These are phyloP conservation scores for Euclidium syriacum DNA, from an alignment of 345 rosid genomes.

Conservation along the genomic window DNA sequence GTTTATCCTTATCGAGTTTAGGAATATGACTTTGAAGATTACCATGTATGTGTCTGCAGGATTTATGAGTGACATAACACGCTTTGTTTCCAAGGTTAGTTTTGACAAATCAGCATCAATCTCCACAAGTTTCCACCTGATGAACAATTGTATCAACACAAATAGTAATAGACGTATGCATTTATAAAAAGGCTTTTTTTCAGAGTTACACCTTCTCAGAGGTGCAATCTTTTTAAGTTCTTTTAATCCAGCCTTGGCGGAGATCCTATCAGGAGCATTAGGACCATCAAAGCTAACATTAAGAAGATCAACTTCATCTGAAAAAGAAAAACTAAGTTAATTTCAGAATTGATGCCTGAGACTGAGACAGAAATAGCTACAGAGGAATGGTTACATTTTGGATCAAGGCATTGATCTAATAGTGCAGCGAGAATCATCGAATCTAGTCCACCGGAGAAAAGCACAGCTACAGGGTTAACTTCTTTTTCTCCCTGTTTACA, in stretches of 20 bases:
- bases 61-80: conserved; percentile 71
- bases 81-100: conserved; percentile 61
- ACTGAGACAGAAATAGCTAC: background rate
- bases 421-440: conserved; percentile 94
- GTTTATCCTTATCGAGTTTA: background rate
- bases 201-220: conserved; percentile 49
- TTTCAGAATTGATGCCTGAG: background rate
- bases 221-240: conserved; percentile 76
- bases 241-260: conserved; percentile 64
- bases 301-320: conserved; percentile 88
- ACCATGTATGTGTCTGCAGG: conserved; percentile 96
- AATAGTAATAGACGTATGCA: background rate
- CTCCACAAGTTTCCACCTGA: conserved; percentile 94
- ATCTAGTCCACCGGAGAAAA: conserved; percentile 95
- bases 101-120: conserved; percentile 77
- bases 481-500: conserved; percentile 46
- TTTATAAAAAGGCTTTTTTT: background rate
- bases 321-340: conserved; percentile 9
- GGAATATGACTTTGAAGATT: conserved; percentile 5
- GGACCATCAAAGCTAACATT: conserved; percentile 89
- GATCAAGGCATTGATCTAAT: conserved; percentile 70
- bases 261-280: conserved; percentile 87
- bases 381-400: conserved; percentile 43
- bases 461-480: conserved; percentile 69
- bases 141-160: background rate